Conservation (phyloP, 2,329 filamentous ascomycete species). For the Botrytis medusae region DNA sequence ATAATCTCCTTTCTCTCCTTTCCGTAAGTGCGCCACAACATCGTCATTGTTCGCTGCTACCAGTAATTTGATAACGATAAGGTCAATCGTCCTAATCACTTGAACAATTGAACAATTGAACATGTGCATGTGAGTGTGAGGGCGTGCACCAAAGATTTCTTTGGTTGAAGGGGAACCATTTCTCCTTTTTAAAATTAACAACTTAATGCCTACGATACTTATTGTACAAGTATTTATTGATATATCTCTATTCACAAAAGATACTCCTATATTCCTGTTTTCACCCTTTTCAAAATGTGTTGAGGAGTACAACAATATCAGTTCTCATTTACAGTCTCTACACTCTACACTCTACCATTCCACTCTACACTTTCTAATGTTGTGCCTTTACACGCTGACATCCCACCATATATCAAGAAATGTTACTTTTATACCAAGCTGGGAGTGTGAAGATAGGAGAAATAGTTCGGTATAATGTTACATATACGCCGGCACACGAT, state of each 20-base stretch:
- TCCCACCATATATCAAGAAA: conserved; percentile 43
- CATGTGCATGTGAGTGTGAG: background rate
- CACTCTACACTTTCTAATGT: background rate
- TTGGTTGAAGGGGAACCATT: background rate
- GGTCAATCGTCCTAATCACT: background rate
- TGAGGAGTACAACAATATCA: background rate
- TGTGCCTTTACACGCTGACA: background rate
- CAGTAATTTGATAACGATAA: conserved; percentile 4
- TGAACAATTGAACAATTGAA: background rate
- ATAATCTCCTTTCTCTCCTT: background rate
- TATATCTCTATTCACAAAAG: background rate
- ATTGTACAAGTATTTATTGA: background rate
- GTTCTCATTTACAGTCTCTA: background rate
- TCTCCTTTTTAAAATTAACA: background rate
- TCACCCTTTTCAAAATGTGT: background rate
- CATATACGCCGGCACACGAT: conserved; percentile 85
- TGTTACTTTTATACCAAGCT: conserved; percentile 89
- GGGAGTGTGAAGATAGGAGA: conserved; percentile 94
- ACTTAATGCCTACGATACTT: background rate
- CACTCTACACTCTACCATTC: too few species aligned
- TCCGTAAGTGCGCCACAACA: background rate
- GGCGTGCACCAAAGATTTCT: conserved; percentile 1
- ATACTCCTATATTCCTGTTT: background rate
- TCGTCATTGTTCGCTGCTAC: background rate
- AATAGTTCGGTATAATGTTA: conserved; percentile 86